phyloP scores from a whole-genome alignment of 75 land plant species.

The Sequoia sempervirens region DNA sequence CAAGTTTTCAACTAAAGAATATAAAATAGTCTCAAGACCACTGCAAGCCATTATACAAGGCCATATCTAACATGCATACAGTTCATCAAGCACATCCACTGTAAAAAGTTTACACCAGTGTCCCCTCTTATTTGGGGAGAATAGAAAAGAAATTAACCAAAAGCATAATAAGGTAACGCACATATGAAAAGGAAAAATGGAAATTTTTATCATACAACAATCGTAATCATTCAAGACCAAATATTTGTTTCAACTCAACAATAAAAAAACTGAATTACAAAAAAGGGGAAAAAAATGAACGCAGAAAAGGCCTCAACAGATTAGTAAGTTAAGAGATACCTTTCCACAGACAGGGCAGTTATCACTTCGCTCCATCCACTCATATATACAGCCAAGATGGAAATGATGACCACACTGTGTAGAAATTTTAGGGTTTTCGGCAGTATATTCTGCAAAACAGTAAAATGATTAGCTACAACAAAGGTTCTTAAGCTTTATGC shows the following conservation, averaged over 20 bases:
- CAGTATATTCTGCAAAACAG: conserved; percentile 49
- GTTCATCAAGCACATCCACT: neutral
- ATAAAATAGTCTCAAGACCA: no score
- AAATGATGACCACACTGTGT: conserved; percentile 65
- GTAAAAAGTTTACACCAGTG: neutral
- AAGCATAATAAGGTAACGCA: neutral
- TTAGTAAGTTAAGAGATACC: conserved; percentile 21
- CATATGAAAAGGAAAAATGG: neutral
- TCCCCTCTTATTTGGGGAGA: neutral
- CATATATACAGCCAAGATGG: conserved; percentile 66
- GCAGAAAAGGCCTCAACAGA: neutral
- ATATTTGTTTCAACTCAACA: neutral
- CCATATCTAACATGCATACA: neutral
- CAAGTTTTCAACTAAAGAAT: neutral
- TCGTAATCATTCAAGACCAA: neutral
- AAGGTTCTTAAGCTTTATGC: neutral
- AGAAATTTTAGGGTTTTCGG: conserved; percentile 57
- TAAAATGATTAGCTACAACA: neutral
- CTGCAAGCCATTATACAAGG: neutral
- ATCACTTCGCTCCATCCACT: conserved; percentile 75
- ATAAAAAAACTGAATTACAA: neutral
- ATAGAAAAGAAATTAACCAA: neutral
- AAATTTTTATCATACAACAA: neutral
- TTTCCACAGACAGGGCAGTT: conserved; percentile 66
- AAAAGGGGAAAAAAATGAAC: neutral